These are phyloP conservation scores for Neurospora hispaniola DNA, from an alignment of 495 filamentous ascomycete genomes.

Conservation along the genomic window DNA sequence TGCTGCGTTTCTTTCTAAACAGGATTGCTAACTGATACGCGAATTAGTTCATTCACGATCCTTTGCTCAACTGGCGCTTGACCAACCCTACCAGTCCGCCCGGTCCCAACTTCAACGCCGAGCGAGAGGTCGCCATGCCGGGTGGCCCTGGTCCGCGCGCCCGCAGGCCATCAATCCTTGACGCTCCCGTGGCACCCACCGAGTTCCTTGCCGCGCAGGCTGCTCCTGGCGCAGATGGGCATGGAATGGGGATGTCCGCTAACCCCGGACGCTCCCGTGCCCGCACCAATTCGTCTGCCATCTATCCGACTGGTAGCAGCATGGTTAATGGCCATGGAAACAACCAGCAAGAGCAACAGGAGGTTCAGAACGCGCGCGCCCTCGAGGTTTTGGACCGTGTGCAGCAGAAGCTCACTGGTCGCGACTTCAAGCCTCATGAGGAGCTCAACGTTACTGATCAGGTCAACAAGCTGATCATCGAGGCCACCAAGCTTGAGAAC, in stretches of 20 bases:
- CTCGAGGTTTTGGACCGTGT: slow-evolving; percentile 86
- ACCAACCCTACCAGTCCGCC: slow-evolving; percentile 71
- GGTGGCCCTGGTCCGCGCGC: slow-evolving; percentile 30
- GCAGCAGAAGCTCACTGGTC: slow-evolving; percentile 82
- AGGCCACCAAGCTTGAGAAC: slow-evolving; percentile 95
- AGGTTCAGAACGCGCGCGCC: slow-evolving; percentile 87
- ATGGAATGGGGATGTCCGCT: slow-evolving; percentile 40
- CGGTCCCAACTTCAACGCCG: slow-evolving; percentile 69
- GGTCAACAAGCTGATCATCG: slow-evolving; percentile 85
- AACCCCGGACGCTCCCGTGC: slow-evolving; percentile 33
- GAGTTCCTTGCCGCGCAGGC: slow-evolving; percentile 37
- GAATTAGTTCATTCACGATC: slow-evolving; percentile 88
- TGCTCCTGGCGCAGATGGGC: slow-evolving; percentile 22
- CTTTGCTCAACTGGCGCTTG: slow-evolving; percentile 92
- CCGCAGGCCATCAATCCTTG: slow-evolving; percentile 62
- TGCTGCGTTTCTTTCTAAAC: background rate
- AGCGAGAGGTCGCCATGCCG: slow-evolving; percentile 45
- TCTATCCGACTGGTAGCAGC: slow-evolving; percentile 16
- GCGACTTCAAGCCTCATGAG: slow-evolving; percentile 55
- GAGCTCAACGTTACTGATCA: slow-evolving; percentile 81
- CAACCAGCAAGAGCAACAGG: slow-evolving; percentile 39
- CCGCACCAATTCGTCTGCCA: slow-evolving; percentile 42
- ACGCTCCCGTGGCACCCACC: slow-evolving; percentile 44
- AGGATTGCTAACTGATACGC: slow-evolving; percentile 9
- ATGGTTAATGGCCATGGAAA: slow-evolving; percentile 26